Base-by-base conservation (phyloP, 371 early-diverging fungal species). In the Mortierella sp. region DNA sequence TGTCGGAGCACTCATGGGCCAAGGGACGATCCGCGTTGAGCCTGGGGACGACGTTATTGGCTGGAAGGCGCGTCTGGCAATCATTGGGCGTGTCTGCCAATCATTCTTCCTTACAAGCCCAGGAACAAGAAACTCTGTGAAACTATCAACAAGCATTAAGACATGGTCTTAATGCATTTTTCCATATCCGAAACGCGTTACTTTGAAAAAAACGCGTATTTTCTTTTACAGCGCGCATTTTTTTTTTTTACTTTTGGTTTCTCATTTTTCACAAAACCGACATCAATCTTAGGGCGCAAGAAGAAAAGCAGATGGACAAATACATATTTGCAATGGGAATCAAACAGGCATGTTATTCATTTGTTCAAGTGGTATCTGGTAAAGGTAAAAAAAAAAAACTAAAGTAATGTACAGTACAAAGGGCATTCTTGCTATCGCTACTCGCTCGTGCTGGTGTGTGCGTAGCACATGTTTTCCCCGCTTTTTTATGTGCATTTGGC, bases 51-150 rank as follows among this genome's bases (percentile, higher is more conserved):
- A 58, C 6, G 3, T 22, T 58, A 58, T 58, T 58, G 61, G 61
- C 19, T 58, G 7, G 37, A 37, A 34, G 9, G 37, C 22, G 37
- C 2, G 19, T 58, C 61, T 6, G 61, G 34, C 61, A 58, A 58
- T 58, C 61, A 58, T 34, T 2, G 61, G 9, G 37, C 22, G 37
- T 8, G 19, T 58, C 61, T 6, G 61, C 61, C 61, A 58, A 58
- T 58, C 61, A 58, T 34, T 2, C 61, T 22, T 58, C 70, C 68
- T 0, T 63, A 45, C 11, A 61, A 77, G 70, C 74, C 81, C 19
- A 76, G 80, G 80, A 66, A 73, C 74, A 58, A 70, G 68, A 76
- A 76, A 24, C 37, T 72, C 37, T 80, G 80, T 16, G 61, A 34
- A 58, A 58, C 61, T 2, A 58, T 58, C 37, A 58, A 58, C 61